Conservation (phyloP, 495 filamentous ascomycete genomes). For the Lasiosphaeria hispida region DNA sequence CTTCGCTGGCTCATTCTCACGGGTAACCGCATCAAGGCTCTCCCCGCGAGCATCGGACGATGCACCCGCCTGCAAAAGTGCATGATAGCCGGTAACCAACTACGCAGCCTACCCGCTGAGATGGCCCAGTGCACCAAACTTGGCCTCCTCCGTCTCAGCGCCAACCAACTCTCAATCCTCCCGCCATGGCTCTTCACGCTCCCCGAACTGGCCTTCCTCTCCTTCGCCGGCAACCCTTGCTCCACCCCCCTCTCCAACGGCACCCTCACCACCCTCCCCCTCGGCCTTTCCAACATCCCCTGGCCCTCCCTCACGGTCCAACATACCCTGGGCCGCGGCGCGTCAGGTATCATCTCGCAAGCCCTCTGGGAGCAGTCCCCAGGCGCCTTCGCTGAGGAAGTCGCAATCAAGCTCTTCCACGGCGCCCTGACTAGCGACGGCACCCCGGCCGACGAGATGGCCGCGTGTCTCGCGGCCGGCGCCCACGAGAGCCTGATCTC, state of each 20-base stretch:
- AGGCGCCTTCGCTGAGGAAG: conserved; percentile 29
- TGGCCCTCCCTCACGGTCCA: conserved; percentile 39
- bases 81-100: conserved; percentile 43
- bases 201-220: conserved; percentile 44
- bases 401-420: conserved; percentile 48
- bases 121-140: conserved; percentile 44
- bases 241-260: conserved; percentile 19
- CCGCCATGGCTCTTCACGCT: conserved; percentile 44
- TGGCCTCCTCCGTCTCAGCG: conserved; percentile 38
- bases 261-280: conserved; percentile 14
- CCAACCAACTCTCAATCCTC: conserved; percentile 36
- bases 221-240: conserved; percentile 48
- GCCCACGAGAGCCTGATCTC: conserved; percentile 45
- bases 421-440: conserved; percentile 41
- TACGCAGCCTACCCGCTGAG: conserved; percentile 34
- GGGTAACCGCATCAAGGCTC: conserved; percentile 34
- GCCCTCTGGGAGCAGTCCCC: conserved; percentile 32
- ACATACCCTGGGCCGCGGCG: conserved; percentile 33
- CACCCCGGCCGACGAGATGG: conserved; percentile 44
- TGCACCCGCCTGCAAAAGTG: conserved; percentile 43
- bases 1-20: conserved; percentile 47
- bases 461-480: conserved; percentile 40
- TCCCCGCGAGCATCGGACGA: conserved; percentile 40
- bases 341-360: conserved; percentile 39
- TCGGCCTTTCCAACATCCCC: conserved; percentile 33